A percentile compares a stretch with the other conserved stretches of the same genome.
Conservation (phyloP, 2,329 filamentous ascomycete genomes). For the Simplicillium aogashimaense region DNA sequence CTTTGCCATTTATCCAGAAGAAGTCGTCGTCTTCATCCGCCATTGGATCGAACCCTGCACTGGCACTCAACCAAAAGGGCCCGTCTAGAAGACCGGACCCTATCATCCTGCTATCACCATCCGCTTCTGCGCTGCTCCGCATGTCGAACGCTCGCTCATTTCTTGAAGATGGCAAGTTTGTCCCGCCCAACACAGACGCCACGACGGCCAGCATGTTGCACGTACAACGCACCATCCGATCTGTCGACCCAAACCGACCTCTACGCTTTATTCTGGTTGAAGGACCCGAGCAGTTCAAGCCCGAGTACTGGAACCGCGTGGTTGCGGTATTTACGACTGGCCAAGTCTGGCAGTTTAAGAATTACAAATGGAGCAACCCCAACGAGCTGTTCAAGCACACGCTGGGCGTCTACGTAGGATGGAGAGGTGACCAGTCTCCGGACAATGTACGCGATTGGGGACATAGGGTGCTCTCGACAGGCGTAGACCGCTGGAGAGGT, state of each 20-base stretch:
- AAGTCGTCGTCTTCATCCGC: constrained; percentile 35
- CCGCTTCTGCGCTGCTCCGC: constrained; percentile 85
- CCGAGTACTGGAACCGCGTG: constrained; percentile 92
- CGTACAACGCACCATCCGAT: constrained; percentile 66
- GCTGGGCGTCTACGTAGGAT: constrained; percentile 81
- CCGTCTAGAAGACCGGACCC: constrained; percentile 54
- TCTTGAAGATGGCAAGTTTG: constrained; percentile 75
- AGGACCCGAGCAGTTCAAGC: constrained; percentile 87
- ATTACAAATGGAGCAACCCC: constrained; percentile 89
- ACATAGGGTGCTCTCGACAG: constrained; percentile 66
- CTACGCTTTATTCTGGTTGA: constrained; percentile 95
- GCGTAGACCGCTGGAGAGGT: constrained; percentile 73
- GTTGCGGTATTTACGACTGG: constrained; percentile 97
- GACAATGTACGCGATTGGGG: constrained; percentile 77
- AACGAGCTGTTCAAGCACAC: constrained; percentile 84
- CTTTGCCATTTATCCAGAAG: constrained; percentile 63
- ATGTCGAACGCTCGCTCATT: constrained; percentile 95
- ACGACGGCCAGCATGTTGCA: constrained; percentile 73
- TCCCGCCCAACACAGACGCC: constrained; percentile 61
- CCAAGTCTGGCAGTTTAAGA: constrained; percentile 97
- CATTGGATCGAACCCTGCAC: constrained; percentile 30
- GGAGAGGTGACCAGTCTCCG: constrained; percentile 74
- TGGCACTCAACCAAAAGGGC: constrained; percentile 44
- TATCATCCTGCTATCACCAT: constrained; percentile 94
- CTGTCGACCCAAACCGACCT: constrained; percentile 58